phyloP scores from a whole-genome alignment of 2,329 filamentous ascomycete species.

The Trichoderma sp. region DNA sequence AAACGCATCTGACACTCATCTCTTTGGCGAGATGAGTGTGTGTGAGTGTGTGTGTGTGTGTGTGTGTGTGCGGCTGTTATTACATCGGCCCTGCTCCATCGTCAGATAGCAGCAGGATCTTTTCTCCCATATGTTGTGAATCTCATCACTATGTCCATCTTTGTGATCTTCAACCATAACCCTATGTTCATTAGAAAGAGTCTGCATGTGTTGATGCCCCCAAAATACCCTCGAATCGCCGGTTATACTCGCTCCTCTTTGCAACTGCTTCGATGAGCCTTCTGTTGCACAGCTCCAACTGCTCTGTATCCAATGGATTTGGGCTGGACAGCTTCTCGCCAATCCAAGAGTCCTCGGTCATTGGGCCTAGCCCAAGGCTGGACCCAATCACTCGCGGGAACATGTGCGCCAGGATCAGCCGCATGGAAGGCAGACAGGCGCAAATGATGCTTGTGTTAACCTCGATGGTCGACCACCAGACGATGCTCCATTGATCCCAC shows the following conservation, averaged over 20 bases:
- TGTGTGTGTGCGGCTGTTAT: background rate
- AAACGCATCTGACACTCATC: background rate
- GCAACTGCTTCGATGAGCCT: background rate
- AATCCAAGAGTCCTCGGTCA: background rate
- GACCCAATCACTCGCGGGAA: conserved; percentile 22
- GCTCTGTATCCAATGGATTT: conserved; percentile 2
- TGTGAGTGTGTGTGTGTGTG: no score
- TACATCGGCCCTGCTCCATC: background rate
- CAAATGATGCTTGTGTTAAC: conserved; percentile 38
- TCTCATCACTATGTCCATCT: background rate
- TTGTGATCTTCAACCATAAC: background rate
- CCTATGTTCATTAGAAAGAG: no score
- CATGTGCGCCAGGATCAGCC: conserved; percentile 29
- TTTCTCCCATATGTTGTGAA: background rate
- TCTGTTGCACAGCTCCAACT: conserved; percentile 5
- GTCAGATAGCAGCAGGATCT: background rate
- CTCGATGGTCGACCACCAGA: conserved; percentile 36
- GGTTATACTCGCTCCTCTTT: conserved; percentile 3
- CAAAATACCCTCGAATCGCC: background rate
- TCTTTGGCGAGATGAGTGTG: background rate
- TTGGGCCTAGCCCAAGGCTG: background rate
- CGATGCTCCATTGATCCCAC: conserved; percentile 31
- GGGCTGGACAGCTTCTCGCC: background rate
- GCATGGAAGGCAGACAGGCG: conserved; percentile 34
- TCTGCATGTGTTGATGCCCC: no score